Evolutionary conservation across 2,329 filamentous ascomycete species (phyloP).

Genomic region (Aspergillus luchuensis): DNA sequence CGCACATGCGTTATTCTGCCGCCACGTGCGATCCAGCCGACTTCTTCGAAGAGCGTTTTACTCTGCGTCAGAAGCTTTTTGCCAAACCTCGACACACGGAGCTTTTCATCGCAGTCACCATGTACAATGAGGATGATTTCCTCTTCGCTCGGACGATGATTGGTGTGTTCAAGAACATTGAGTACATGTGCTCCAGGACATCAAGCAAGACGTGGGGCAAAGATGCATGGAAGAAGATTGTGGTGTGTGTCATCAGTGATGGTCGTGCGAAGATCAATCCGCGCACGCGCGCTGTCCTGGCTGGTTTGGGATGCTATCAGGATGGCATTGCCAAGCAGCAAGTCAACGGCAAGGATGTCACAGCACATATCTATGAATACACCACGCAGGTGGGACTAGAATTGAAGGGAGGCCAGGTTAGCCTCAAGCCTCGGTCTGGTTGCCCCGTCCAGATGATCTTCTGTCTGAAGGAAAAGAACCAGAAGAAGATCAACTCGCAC

Average conservation of each 20-base stretch:
- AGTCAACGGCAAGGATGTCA: constrained; percentile 94
- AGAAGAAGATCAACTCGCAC: constrained; percentile 99
- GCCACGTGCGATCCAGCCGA: constrained; percentile 90
- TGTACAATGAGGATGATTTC: constrained; percentile 99
- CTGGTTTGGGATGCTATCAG: constrained; percentile 94
- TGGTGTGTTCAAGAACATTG: constrained; percentile 97
- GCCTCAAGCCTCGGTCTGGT: constrained; percentile 75
- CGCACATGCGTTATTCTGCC: constrained; percentile 83
- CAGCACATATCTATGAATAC: constrained; percentile 91
- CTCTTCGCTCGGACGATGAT: constrained; percentile 94
- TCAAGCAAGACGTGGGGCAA: constrained; percentile 98
- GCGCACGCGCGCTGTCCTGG: constrained; percentile 82
- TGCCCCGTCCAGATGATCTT: constrained; percentile 96
- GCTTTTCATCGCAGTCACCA: constrained; percentile 93
- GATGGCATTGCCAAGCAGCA: constrained; percentile 98
- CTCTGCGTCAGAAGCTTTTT: constrained; percentile 85
- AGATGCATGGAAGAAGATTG: constrained; percentile 99
- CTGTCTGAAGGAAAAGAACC: constrained; percentile 98
- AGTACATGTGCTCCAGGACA: constrained; percentile 92
- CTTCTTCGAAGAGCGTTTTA: constrained; percentile 88
- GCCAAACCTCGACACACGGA: constrained; percentile 91
- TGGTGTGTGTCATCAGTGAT: constrained; percentile 95
- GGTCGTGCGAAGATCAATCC: constrained; percentile 96
- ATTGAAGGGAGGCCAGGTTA: constrained; percentile 86
- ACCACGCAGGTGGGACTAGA: constrained; percentile 67